Base-by-base conservation (phyloP, 192 early-diverging fungal genomes). In the Bifiguratus adelaidae region DNA sequence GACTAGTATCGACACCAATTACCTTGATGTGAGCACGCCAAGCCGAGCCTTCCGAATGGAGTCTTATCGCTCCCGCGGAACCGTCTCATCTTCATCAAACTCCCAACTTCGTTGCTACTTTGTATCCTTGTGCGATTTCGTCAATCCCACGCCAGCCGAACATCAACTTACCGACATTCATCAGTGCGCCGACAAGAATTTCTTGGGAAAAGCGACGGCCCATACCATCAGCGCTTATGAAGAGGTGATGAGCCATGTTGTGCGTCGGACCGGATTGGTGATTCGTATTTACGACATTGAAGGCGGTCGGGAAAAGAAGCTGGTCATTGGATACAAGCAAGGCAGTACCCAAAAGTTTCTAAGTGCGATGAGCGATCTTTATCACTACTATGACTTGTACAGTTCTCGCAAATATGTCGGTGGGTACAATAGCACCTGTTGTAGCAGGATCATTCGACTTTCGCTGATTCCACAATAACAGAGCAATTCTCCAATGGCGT, bases 401-500 rank as follows among this genome's bases (percentile, higher is more conserved):
- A 90, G 91, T 51, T 88, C 92, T 47, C 77, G 95, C 55, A 97
- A 97, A 77, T 95, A 97, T 74, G 91, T 95, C 56, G 80, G 73
- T 78, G 44, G 52, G 76, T 58, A 25, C 25, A 15, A 13, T 48
- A 16, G 20, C 32, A 56, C 20, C 32, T 7, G 22, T 8, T n/a
- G 28, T 11, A 21, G n/a, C n/a, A n/a, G n/a, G n/a, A n/a, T n/a
- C n/a, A n/a, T 28, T 45, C 16, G 35, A 15, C 30, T 32, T 7
- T 29, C 9, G 41, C 38, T 38, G 49, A 28, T 42, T 49, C 50
- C 44, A 18, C 11, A 29, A 7, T 19, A 21, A 22, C 50, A 76
- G 95, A 98, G 76, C 91, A 98, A 74, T 98, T 98, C 65, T 94
- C 93, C 26, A 95, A 95, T 67, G 95, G 95, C 61, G 85, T 98